Percentiles rank a stretch among this genome's conserved stretches.
These are phyloP conservation scores for Pilobolus umbonatus DNA, from an alignment of 192 early-diverging fungal genomes.

Conservation along the genomic window DNA sequence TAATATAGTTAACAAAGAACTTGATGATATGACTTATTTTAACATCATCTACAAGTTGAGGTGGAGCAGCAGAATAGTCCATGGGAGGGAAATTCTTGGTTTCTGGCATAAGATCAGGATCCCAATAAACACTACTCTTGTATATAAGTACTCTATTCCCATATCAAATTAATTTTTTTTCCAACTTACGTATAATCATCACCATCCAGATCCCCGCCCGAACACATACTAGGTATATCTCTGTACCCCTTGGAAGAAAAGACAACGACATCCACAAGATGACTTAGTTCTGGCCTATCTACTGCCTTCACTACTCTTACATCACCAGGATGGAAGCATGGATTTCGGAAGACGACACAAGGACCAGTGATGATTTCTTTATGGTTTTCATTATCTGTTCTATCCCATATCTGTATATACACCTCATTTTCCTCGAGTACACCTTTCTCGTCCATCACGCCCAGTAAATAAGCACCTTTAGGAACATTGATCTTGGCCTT, in stretches of 20 bases:
- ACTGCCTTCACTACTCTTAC: slow-evolving; percentile 54
- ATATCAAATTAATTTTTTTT: not conserved
- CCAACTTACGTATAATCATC: slow-evolving; percentile 60
- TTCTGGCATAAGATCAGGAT: slow-evolving; percentile 40
- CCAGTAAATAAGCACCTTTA: slow-evolving; percentile 49
- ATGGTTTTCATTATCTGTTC: slow-evolving; percentile 2
- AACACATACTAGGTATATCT: slow-evolving; percentile 69
- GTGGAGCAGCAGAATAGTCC: slow-evolving; percentile 45
- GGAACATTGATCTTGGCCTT: slow-evolving; percentile 51
- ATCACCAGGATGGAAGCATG: slow-evolving; percentile 69
- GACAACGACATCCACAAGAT: slow-evolving; percentile 66
- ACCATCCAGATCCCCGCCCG: slow-evolving; percentile 81
- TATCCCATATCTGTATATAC: slow-evolving; percentile 43
- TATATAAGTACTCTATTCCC: not conserved
- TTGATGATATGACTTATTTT: slow-evolving; percentile 45
- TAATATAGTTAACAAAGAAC: slow-evolving; percentile 65
- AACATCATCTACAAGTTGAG: slow-evolving; percentile 32
- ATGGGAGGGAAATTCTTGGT: slow-evolving; percentile 39
- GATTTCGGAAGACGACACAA: slow-evolving; percentile 48
- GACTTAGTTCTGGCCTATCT: slow-evolving; percentile 36
- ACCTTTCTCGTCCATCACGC: slow-evolving; percentile 50
- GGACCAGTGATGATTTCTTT: slow-evolving; percentile 34
- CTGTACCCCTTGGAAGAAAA: slow-evolving; percentile 64
- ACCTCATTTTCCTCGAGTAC: slow-evolving; percentile 41
- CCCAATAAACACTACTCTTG: slow-evolving; percentile 52